Evolutionary conservation across 345 rosid genomes (phyloP).

Genomic region (Arabidopsis thaliana): TAIR10.1 NC_003076.8:15671501-15672000

Average conservation of each 20-base stretch:
- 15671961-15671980: background rate
- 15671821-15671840: background rate
- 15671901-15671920: background rate
- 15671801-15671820: background rate
- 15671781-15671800: background rate
- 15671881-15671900: rapidly evolving
- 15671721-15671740: background rate
- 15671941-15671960: background rate
- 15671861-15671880: background rate
- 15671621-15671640: too few species aligned
- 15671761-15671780: background rate
- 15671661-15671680: background rate
- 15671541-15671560: too few species aligned
- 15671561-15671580: too few species aligned
- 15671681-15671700: background rate
- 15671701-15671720: background rate
- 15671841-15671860: background rate
- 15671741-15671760: too few species aligned
- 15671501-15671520: too few species aligned
- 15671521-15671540: too few species aligned
- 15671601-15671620: too few species aligned
- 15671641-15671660: too few species aligned
- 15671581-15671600: too few species aligned
- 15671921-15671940: background rate
- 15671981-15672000: background rate